Base-by-base conservation (phyloP, 1,284 basidiomycete genomes). In the Megacollybia platyphylla region DNA sequence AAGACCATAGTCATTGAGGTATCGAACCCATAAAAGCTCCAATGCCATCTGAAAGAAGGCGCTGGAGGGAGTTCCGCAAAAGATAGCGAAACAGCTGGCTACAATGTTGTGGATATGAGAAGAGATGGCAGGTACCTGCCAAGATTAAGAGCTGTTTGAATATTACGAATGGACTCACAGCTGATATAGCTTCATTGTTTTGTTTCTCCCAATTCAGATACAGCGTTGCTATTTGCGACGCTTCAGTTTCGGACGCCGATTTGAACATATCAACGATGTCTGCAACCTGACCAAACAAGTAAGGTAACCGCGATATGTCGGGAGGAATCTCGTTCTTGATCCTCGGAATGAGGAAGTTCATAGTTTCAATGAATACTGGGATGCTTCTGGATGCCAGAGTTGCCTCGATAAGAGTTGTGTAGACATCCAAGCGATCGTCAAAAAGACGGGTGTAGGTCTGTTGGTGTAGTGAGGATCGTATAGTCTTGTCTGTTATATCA, bases 291-390 rank as follows among this genome's bases (percentile, higher is more conserved):
- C 13, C 27, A 34, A 47, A 39, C 24, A 48, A 15, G 7, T 2
- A 24, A 10, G 46, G 38, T 9, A 49, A 15, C 29, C 40, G 18
- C 27, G 34, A 32, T 37, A 46, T 46, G 34, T 49, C 48, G 2
- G 44, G 44, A 36, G 31, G 40, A 40, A 47, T 49, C 46, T 49
- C 48, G 42, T 48, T 49, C 46, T 44, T 48, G 35, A 45, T 49
- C 39, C 48, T 46, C 5, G 48, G 44, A 34, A 49, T 47, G 27
- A 49, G 43, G 31, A 45, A 49, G 30, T 46, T 46, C 42, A 49
- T 45, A 11, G 48, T 49, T 10, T 34, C 34, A 20, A 49, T 46
- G 26, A 37, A 49, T 34, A 45, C 48, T 24, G 28, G 40, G 11
- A 47, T 37, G 36, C 44, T 45, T 18, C 40, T 18, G 3, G 44